Conservation (phyloP, 352 stramenopile species). For the Pythium volutum region DNA sequence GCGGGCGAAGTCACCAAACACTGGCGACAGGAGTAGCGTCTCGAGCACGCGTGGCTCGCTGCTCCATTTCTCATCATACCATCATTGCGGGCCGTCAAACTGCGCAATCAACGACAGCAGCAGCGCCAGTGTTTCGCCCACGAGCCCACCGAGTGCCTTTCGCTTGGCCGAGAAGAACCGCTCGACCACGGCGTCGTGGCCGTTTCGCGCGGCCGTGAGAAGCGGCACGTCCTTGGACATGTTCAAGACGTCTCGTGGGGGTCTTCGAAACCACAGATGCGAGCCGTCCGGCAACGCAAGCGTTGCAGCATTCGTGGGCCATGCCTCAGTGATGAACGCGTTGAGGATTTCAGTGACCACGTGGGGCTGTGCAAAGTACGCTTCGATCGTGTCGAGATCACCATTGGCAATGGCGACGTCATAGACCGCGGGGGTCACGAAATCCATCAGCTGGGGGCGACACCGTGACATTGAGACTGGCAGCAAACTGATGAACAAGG, state of each 20-base stretch:
- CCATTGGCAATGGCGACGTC: too few species aligned
- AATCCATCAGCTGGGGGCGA: too few species aligned
- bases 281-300: neutral
- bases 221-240: neutral
- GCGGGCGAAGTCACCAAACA: neutral
- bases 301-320: neutral
- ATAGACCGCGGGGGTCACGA: too few species aligned
- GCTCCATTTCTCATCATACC: neutral
- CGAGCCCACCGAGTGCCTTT: neutral
- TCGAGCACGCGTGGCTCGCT: neutral
- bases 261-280: neutral
- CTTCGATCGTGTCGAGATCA: neutral
- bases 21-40: neutral
- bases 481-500: too few species aligned
- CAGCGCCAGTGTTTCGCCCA: conserved; percentile 1
- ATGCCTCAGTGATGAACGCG: neutral
- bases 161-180: conserved; percentile 1
- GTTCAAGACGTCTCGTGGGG: neutral
- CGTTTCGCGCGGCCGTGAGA: neutral
- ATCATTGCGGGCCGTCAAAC: neutral
- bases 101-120: neutral
- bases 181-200: neutral
- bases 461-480: too few species aligned
- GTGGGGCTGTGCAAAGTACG: neutral
- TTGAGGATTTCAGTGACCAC: neutral